These are phyloP conservation scores for Perkinsus chesapeaki DNA, from an alignment of 169 alveolate species.

Conservation along the genomic window DNA sequence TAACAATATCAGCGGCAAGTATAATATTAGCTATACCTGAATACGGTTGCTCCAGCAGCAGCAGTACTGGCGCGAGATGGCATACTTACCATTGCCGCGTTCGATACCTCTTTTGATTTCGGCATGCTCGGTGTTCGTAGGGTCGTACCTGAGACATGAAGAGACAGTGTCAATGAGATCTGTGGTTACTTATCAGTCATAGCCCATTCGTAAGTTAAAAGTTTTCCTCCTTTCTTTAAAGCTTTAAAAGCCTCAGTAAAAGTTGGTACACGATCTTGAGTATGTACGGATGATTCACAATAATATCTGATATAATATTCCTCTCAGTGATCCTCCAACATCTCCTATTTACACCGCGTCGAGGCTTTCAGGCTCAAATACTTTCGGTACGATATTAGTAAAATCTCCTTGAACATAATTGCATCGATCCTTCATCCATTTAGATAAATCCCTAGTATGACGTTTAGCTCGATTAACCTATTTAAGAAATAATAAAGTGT, in stretches of 20 bases:
- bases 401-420: neutral
- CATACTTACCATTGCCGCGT: neutral
- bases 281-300: conserved; percentile 6
- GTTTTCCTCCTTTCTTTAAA: conserved; percentile 1
- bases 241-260: neutral
- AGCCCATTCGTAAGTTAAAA: neutral
- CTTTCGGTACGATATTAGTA: neutral
- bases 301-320: neutral
- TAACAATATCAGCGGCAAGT: neutral
- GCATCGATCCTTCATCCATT: conserved; percentile 5
- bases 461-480: neutral
- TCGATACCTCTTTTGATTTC: neutral
- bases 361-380: neutral
- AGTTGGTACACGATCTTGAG: neutral
- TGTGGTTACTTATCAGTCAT: conserved; percentile 2
- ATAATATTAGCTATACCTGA: neutral
- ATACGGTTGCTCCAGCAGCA: neutral
- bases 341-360: neutral
- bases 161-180: neutral
- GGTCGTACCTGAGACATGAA: neutral
- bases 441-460: neutral
- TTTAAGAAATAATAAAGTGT: neutral
- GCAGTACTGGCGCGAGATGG: neutral
- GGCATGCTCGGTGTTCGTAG: neutral
- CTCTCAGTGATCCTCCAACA: neutral